Evolutionary conservation across 345 rosid genomes (phyloP), one percentile per base, ranked within the genome.

Genomic region (Diplotaxis tenuifolia): DNA sequence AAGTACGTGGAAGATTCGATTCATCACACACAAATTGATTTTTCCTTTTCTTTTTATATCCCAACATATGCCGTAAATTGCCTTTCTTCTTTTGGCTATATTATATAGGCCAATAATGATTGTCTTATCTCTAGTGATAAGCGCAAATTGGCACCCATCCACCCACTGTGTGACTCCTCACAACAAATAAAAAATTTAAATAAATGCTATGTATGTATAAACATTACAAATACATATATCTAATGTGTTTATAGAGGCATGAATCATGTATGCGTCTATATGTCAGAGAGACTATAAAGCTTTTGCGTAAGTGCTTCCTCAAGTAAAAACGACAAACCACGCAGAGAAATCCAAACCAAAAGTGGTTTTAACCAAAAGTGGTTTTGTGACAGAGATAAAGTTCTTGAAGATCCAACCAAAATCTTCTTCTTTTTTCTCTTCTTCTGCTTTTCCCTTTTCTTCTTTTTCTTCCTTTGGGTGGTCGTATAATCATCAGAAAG

Each of bases 61-160:
- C 10, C 28, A 50, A 74, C 78, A 74, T 57, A 66, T 47, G 52
- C 63, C 73, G 27, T 62, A 52, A 53, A 23, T 62, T 68, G 10
- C 57, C 38, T 60, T 22, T 60, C 7, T 16, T 68, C 20, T 53
- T 6, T 21, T 0, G 58, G 34, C 21, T 49, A 67, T 18, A 58
- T 73, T 31, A 27, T 64, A 76, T 23, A 54, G 27, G 34, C 45
- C 68, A 65, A 76, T 71, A 70, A 77, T 71, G 71, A 71, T 71
- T 57, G 72, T 77, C 72, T 77, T 77, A 77, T 77, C 80, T 70
- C 53, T 65, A 36, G 67, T 32, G 67, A 62, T 38, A 57, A 65
- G 1, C 36, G 67, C 72, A 76, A 57, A 34, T n/a, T 56, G 76
- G 49, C 32, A 70, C 76, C 75, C 74, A 69, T 75, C 74, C 74